These are phyloP conservation scores for Fusarium sp. DNA, from an alignment of 2,329 filamentous ascomycete genomes.

Conservation along the genomic window DNA sequence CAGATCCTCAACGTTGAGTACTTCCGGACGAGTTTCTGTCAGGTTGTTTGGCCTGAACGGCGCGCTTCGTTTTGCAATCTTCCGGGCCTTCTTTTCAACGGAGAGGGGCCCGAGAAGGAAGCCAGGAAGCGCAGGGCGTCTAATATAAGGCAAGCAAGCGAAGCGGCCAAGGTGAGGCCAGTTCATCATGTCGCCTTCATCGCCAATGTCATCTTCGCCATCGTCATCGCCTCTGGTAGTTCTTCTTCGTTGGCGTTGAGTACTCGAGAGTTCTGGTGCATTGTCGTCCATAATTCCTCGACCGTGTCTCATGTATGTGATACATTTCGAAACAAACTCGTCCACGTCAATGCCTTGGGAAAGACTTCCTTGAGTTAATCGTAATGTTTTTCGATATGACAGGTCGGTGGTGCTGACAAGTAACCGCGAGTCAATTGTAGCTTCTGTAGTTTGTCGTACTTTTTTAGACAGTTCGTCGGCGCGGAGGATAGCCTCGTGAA, in stretches of 20 bases:
- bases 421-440: conserved; percentile 89
- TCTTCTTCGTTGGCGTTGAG: conserved; percentile 63
- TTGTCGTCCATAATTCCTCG: conserved; percentile 68
- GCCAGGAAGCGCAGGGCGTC: conserved; percentile 82
- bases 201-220: conserved; percentile 73
- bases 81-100: conserved; percentile 86
- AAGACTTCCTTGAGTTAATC: conserved; percentile 79
- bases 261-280: conserved; percentile 65
- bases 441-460: conserved; percentile 91
- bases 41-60: conserved; percentile 78
- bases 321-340: conserved; percentile 91
- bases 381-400: conserved; percentile 82
- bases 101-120: conserved; percentile 92
- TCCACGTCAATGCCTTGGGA: conserved; percentile 88
- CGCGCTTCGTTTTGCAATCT: conserved; percentile 78
- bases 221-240: conserved; percentile 61
- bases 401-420: conserved; percentile 86
- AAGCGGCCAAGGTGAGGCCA: conserved; percentile 88
- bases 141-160: conserved; percentile 80
- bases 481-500: conserved; percentile 75
- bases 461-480: conserved; percentile 76
- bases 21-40: conserved; percentile 81
- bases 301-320: conserved; percentile 85
- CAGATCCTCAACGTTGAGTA: conserved; percentile 81
- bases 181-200: conserved; percentile 83